Evolutionary conservation across 2,329 filamentous ascomycete species (phyloP).

Genomic region (Escovopsis sp.): DNA sequence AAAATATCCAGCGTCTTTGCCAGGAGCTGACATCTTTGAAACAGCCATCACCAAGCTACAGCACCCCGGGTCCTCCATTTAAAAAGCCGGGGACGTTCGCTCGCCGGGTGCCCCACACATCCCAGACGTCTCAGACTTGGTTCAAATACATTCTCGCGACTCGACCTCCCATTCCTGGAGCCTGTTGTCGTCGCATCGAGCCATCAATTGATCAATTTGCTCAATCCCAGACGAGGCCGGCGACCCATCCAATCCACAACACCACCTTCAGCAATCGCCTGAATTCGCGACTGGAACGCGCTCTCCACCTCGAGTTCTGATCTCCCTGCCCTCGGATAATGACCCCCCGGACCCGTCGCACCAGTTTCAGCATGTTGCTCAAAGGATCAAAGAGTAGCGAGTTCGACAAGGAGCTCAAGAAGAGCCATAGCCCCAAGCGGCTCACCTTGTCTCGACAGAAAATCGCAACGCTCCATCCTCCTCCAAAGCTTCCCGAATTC

Average conservation of each 20-base stretch:
- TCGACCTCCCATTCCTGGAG: neutral
- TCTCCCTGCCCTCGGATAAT: conserved; percentile 7
- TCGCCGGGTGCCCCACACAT: neutral
- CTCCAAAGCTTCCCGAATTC: conserved; percentile 38
- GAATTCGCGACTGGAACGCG: neutral
- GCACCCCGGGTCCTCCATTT: neutral
- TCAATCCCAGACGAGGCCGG: neutral
- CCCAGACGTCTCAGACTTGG: neutral
- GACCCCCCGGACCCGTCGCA: conserved; percentile 17
- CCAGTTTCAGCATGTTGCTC: conserved; percentile 45
- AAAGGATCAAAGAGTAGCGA: conserved; percentile 56
- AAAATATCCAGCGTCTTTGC: neutral
- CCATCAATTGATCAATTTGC: neutral
- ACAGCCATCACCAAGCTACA: neutral
- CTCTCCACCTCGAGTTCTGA: neutral
- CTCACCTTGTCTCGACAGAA: conserved; percentile 37
- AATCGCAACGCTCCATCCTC: conserved; percentile 29
- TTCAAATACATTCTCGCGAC: neutral
- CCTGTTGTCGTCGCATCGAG: neutral
- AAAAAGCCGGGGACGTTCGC: neutral
- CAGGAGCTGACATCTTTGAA: neutral
- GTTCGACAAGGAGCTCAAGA: conserved; percentile 44
- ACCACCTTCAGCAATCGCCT: neutral
- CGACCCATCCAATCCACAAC: neutral
- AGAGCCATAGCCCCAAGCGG: conserved; percentile 38